Conservation (phyloP, 2,329 filamentous ascomycete genomes). For the Penicillium crustosum region DNA sequence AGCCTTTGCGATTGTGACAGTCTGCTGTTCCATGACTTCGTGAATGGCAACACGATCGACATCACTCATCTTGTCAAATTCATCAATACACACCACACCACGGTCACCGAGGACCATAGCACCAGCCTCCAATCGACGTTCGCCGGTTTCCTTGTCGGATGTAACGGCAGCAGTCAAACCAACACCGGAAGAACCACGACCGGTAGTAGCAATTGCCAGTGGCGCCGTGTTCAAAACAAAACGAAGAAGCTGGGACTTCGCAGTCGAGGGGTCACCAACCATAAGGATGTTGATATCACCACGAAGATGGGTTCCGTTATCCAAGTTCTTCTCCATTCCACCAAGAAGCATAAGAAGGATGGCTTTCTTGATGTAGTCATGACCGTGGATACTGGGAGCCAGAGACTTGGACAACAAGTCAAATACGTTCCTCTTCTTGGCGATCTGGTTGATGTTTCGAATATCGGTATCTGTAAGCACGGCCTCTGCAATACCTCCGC, state of each 20-base stretch:
- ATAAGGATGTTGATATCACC: conserved; percentile 99
- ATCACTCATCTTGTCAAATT: conserved; percentile 99
- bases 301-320: conserved; percentile 95
- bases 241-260: conserved; percentile 94
- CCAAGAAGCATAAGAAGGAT: conserved; percentile 92
- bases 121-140: conserved; percentile 90
- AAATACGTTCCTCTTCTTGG: conserved; percentile 92
- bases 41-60: conserved; percentile 97
- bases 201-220: conserved; percentile 93
- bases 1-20: conserved; percentile 96
- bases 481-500: conserved; percentile 86
- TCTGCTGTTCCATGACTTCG: conserved; percentile 99
- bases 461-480: conserved; percentile 96
- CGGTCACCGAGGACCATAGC: conserved; percentile 98
- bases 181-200: conserved; percentile 93
- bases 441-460: conserved; percentile 95
- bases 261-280: conserved; percentile 97
- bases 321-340: conserved; percentile 97
- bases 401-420: conserved; percentile 90
- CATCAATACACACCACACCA: conserved; percentile 97
- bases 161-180: conserved; percentile 97
- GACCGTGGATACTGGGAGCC: conserved; percentile 93
- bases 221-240: conserved; percentile 98
- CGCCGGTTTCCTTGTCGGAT: conserved; percentile 94
- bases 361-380: conserved; percentile 97